Base-by-base conservation (phyloP, 2,329 filamentous ascomycete genomes). In the Chaetothyriales sp. region DNA sequence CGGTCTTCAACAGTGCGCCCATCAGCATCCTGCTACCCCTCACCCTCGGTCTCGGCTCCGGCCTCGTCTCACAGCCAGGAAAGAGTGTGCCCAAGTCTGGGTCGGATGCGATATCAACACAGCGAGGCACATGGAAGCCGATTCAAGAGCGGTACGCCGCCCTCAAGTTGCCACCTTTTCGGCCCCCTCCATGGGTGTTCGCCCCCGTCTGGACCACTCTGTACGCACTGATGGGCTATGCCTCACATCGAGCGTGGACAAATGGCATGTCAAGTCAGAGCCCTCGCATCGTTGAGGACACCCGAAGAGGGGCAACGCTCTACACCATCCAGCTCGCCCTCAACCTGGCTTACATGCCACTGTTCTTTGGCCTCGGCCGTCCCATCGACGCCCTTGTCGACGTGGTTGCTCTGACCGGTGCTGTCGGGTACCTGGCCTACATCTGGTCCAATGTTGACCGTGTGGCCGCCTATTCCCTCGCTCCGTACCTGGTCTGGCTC, bases 271-370 rank as follows among this genome's bases (percentile, higher is more conserved):
- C 74, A 5, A 79, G 80, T n/a, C 63, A 75, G 39, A 70, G 73
- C 36, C 70, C 75, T 26, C 65, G 69, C 42, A 77, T 76, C n/a
- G 73, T 78, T 46, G 66, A 71, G 36, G 68, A 78, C 49, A 79
- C 83, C 49, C 77, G 78, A 64, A 74, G 80, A 57, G 83, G 81
- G 58, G 82, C 86, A 52, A 86, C 83, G 0, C 75, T 95, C 26
- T 95, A 95, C 72, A 85, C 84, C 1, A 73, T 88, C 53, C 89
- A 95, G 68, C 80, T 95, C 5, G 84, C 76, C 9, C 73, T 95
- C 48, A 95, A 95, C 65, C 72, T 94, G 26, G 67, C 83, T 49
- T 96, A 86, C 86, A 95, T 88, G 78, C 90, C 90, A 10, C 76
- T 95, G 9, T 95, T 95, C 76, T 95, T 95, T 64, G 76, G 78